Evolutionary conservation across 805 yeast species (phyloP).

Genomic region (Scheffersomyces coipomensis): DNA sequence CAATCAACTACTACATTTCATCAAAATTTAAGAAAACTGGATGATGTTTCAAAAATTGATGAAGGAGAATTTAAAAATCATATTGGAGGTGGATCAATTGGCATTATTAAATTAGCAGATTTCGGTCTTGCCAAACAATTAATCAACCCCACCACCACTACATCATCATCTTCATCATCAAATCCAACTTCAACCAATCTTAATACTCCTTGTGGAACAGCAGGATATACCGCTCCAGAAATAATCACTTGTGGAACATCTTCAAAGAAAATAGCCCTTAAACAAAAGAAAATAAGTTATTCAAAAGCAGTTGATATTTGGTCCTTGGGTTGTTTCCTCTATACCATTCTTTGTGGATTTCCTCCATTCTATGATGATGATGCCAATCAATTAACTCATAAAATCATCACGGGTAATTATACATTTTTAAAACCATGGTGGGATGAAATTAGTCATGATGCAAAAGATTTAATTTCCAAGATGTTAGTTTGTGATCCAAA

Average conservation of each 20-base stretch:
- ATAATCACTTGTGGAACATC: slow-evolving; percentile 44
- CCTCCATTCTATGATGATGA: slow-evolving; percentile 79
- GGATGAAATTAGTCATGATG: slow-evolving; percentile 75
- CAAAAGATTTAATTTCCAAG: slow-evolving; percentile 64
- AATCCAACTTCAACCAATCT: slow-evolving; percentile 27
- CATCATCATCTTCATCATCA: too few species aligned
- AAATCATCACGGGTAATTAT: slow-evolving; percentile 70
- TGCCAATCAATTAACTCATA: slow-evolving; percentile 57
- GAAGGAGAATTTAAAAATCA: slow-evolving; percentile 56
- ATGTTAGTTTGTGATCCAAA: slow-evolving; percentile 70
- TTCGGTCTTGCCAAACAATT: slow-evolving; percentile 67
- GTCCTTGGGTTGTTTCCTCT: slow-evolving; percentile 71
- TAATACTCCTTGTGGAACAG: slow-evolving; percentile 75
- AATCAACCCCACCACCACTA: slow-evolving; percentile 12
- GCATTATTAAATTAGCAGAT: slow-evolving; percentile 64
- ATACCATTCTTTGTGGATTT: slow-evolving; percentile 68
- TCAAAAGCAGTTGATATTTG: slow-evolving; percentile 70
- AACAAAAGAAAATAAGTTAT: slow-evolving; percentile 46
- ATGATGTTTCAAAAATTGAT: slow-evolving; percentile 58
- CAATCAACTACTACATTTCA: slow-evolving; percentile 31
- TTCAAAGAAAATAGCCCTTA: slow-evolving; percentile 8
- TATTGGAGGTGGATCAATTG: slow-evolving; percentile 64
- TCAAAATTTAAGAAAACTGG: slow-evolving; percentile 43
- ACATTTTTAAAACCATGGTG: slow-evolving; percentile 84
- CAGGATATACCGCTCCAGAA: slow-evolving; percentile 75